A percentile compares a stretch with the other conserved stretches of the same genome.
Evolutionary conservation across 371 early-diverging fungal genomes (phyloP).

Genomic region (Mortierella sp.): DNA sequence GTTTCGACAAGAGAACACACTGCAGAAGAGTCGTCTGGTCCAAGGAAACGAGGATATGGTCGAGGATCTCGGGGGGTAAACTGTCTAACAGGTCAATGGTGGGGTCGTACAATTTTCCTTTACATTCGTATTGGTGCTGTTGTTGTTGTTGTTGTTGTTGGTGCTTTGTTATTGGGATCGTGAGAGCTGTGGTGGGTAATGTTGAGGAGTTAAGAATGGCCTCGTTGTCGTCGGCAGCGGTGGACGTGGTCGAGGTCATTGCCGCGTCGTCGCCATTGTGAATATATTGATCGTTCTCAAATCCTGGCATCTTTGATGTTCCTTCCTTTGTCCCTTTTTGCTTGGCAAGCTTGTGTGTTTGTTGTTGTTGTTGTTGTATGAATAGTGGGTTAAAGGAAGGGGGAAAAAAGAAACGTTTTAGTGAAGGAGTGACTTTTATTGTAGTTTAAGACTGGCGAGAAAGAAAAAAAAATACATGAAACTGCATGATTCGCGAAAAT

Average conservation of each 20-base stretch:
- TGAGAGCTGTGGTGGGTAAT: no score
- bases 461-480: no score
- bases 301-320: no score
- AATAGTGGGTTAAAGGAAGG: no score
- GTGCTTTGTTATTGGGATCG: neutral
- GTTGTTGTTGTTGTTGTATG: no score
- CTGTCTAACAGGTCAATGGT: slow-evolving; percentile 27
- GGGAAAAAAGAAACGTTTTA: no score
- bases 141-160: neutral
- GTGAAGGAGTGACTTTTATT: no score
- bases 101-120: neutral
- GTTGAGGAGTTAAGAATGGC: neutral
- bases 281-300: neutral
- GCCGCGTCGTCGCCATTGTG: neutral
- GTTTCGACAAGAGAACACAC: slow-evolving; percentile 32
- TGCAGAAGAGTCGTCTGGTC: slow-evolving; percentile 14
- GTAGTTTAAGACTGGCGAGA: no score
- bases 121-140: neutral
- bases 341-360: no score
- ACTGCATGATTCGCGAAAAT: no score
- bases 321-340: no score
- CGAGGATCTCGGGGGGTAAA: slow-evolving; percentile 41
- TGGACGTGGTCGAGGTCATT: neutral
- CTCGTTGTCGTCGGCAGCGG: neutral
- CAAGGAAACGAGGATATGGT: slow-evolving; percentile 23